phyloP scores from a whole-genome alignment of 345 rosid genomes.

The Brassica rapa region DNA sequence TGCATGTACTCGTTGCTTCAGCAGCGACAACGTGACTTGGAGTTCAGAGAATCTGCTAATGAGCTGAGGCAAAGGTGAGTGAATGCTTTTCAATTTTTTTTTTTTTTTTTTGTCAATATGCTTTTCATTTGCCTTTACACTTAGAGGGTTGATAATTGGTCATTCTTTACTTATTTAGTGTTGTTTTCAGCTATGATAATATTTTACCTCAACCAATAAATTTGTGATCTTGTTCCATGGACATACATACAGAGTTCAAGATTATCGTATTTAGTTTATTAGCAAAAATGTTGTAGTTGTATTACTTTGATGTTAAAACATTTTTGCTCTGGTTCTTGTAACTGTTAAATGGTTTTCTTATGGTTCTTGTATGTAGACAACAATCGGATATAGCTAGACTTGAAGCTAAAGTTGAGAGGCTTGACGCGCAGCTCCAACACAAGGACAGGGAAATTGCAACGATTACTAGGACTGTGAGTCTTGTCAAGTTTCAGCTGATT shows the following conservation, averaged over 20 bases:
- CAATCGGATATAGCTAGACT: conserved; percentile 85
- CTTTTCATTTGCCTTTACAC: background rate
- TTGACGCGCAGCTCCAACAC: conserved; percentile 73
- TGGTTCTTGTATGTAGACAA: conserved; percentile 44
- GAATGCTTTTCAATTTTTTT: background rate
- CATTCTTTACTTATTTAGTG: conserved; percentile 19
- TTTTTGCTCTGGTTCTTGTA: background rate
- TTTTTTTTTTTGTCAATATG: background rate
- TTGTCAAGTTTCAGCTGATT: background rate
- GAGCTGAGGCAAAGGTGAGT: conserved; percentile 87
- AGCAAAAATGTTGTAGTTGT: background rate
- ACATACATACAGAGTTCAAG: background rate
- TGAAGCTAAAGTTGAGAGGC: conserved; percentile 95
- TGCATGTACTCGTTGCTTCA: conserved; percentile 84
- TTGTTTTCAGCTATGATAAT: conserved; percentile 11
- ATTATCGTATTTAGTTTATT: background rate
- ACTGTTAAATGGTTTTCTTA: background rate
- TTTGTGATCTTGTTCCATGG: background rate
- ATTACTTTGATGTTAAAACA: background rate
- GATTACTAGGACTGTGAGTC: conserved; percentile 79
- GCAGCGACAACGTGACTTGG: conserved; percentile 89
- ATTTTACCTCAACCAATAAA: background rate
- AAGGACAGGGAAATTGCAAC: conserved; percentile 98
- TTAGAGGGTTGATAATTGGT: background rate
- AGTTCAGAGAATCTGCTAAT: conserved; percentile 89